phyloP scores from a whole-genome alignment of 768 basidiomycete species.

The Crepidotus variabilis region DNA sequence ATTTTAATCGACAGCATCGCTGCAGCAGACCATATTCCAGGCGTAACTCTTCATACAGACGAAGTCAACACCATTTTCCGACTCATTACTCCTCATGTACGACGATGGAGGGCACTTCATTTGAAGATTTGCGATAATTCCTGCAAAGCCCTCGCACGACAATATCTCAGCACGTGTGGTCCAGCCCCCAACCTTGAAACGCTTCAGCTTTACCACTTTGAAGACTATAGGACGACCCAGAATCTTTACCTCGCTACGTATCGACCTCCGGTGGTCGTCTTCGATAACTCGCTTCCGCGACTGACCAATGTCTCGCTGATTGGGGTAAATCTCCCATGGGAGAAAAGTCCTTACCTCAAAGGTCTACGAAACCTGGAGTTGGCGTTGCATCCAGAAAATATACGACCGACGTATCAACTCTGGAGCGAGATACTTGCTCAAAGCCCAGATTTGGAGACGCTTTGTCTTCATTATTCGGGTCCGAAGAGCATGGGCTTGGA shows the following conservation, averaged over 20 bases:
- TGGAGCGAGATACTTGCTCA: constrained; percentile 53
- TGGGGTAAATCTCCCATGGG: constrained; percentile 65
- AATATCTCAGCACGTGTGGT: constrained; percentile 46
- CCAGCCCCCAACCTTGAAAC: constrained; percentile 54
- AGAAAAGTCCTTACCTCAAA: constrained; percentile 42
- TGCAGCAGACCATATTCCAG: constrained; percentile 40
- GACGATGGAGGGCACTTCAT: constrained; percentile 55
- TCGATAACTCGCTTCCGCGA: constrained; percentile 47
- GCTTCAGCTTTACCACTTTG: constrained; percentile 63
- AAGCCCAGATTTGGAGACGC: constrained; percentile 42
- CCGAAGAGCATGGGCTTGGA: constrained; percentile 34
- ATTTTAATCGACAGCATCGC: constrained; percentile 58
- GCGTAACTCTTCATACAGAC: constrained; percentile 47
- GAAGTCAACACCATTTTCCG: constrained; percentile 45
- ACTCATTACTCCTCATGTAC: constrained; percentile 41
- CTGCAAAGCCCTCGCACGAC: constrained; percentile 53
- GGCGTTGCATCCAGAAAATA: constrained; percentile 56
- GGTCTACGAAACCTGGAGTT: constrained; percentile 50
- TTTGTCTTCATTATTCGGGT: constrained; percentile 59
- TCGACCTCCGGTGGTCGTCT: constrained; percentile 54
- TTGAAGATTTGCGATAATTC: constrained; percentile 56
- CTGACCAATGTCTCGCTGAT: constrained; percentile 56
- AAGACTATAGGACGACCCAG: constrained; percentile 48
- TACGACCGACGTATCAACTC: constrained; percentile 49
- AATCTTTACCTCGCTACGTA: constrained; percentile 55